Percentiles rank a stretch among this genome's conserved stretches.
Evolutionary conservation across 192 early-diverging fungal species (phyloP).

Genomic region (Linnemannia zychae): DNA sequence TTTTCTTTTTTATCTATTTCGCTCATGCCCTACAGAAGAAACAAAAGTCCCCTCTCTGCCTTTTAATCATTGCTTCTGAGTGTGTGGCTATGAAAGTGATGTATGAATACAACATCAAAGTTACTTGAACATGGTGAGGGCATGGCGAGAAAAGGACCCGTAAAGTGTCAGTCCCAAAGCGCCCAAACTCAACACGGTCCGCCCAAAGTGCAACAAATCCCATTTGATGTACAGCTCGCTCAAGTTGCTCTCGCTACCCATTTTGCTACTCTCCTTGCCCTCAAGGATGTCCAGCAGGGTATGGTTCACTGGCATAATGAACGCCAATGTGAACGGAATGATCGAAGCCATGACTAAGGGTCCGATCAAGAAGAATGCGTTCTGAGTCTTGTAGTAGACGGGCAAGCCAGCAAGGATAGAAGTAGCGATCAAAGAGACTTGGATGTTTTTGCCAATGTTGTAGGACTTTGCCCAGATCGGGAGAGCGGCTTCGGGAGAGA

Average conservation of each 20-base stretch:
- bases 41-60: no score
- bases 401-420: background rate
- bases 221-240: slow-evolving; percentile 29
- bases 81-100: background rate
- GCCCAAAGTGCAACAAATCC: slow-evolving; percentile 38
- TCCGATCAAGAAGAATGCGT: slow-evolving; percentile 22
- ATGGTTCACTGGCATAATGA: slow-evolving; percentile 31
- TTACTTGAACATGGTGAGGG: slow-evolving; percentile 6
- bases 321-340: slow-evolving; percentile 26
- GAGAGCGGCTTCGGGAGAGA: slow-evolving; percentile 10
- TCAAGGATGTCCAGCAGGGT: slow-evolving; percentile 26
- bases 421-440: slow-evolving; percentile 13
- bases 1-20: background rate
- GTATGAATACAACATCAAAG: background rate
- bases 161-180: slow-evolving; percentile 32
- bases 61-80: no score
- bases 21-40: no score
- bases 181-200: slow-evolving; percentile 6
- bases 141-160: background rate
- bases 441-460: slow-evolving; percentile 18
- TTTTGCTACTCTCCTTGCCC: background rate
- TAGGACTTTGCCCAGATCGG: slow-evolving; percentile 34
- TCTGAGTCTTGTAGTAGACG: slow-evolving; percentile 34
- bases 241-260: background rate
- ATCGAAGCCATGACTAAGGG: slow-evolving; percentile 23